These are phyloP conservation scores for Cetradonia linearis DNA, from an alignment of 495 filamentous ascomycete genomes.

Conservation along the genomic window DNA sequence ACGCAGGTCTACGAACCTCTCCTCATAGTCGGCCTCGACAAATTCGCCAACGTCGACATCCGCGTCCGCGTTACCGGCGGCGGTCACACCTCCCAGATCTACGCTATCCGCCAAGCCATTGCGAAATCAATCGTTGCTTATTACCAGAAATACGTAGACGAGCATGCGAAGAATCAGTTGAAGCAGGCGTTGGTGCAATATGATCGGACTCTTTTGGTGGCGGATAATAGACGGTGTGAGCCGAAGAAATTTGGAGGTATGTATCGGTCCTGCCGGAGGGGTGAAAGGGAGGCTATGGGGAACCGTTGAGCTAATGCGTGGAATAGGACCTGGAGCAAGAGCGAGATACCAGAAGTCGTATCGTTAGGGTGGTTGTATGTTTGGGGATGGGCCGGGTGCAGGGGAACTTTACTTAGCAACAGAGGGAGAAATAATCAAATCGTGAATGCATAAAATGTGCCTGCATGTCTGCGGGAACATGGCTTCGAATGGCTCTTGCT, in stretches of 20 bases:
- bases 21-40: constrained; percentile 90
- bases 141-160: constrained; percentile 99
- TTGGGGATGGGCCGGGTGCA: not conserved
- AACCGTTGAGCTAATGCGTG: not conserved
- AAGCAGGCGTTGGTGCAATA: constrained; percentile 91
- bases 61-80: constrained; percentile 91
- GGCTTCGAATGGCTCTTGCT: not conserved
- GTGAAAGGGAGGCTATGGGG: constrained; percentile 28
- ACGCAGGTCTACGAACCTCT: constrained; percentile 95
- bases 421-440: not conserved
- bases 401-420: constrained; percentile 9
- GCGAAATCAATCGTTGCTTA: constrained; percentile 97
- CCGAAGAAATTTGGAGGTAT: constrained; percentile 75
- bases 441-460: not conserved
- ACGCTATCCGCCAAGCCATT: constrained; percentile 98
- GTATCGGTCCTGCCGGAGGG: constrained; percentile 28
- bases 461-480: not conserved
- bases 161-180: constrained; percentile 98
- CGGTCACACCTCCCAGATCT: constrained; percentile 97
- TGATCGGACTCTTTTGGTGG: constrained; percentile 93
- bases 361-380: constrained; percentile 36
- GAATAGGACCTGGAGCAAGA: constrained; percentile 69
- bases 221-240: constrained; percentile 90
- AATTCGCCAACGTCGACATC: constrained; percentile 95
- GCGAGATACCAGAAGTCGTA: constrained; percentile 92